These are phyloP conservation scores for Colletotrichum sp. DNA, from an alignment of 2,329 filamentous ascomycete genomes.

Conservation along the genomic window DNA sequence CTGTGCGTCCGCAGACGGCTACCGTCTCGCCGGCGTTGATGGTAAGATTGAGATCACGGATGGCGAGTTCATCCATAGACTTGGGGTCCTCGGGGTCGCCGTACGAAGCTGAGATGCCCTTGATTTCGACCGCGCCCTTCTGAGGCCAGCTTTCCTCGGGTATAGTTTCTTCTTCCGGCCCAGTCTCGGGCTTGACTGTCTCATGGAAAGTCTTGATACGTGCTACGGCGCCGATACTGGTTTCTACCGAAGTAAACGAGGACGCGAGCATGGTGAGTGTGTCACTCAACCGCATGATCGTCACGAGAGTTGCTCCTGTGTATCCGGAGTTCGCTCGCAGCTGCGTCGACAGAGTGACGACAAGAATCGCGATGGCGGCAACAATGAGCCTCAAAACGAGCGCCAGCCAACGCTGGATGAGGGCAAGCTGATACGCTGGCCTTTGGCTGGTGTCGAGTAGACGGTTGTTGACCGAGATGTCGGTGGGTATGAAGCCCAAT, in stretches of 20 bases:
- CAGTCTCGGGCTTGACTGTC: constrained; percentile 26
- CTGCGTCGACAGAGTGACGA: constrained; percentile 55
- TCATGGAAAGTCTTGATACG: constrained; percentile 32
- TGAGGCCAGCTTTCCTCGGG: constrained; percentile 34
- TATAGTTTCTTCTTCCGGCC: constrained; percentile 16
- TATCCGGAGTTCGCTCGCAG: constrained; percentile 39
- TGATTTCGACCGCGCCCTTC: constrained; percentile 32
- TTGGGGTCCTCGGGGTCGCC: background rate
- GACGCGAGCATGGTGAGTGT: constrained; percentile 32
- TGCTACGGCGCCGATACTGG: constrained; percentile 30
- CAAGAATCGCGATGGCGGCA: constrained; percentile 48
- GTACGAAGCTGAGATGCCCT: constrained; percentile 38
- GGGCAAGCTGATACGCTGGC: constrained; percentile 61
- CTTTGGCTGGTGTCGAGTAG: constrained; percentile 60
- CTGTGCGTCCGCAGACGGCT: constrained; percentile 41
- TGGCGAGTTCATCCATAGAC: constrained; percentile 23
- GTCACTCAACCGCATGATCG: constrained; percentile 40
- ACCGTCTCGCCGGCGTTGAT: constrained; percentile 37
- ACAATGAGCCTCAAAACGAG: constrained; percentile 57
- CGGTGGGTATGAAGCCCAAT: constrained; percentile 56
- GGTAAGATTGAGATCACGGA: constrained; percentile 30
- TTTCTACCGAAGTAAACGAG: constrained; percentile 36
- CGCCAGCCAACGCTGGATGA: constrained; percentile 63
- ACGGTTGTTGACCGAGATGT: constrained; percentile 46
- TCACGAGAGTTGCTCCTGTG: constrained; percentile 42